Percentiles rank a stretch among this genome's conserved stretches.
These are phyloP conservation scores for Glycyrrhiza uralensis DNA, from an alignment of 306 rosid species.

Conservation along the genomic window DNA sequence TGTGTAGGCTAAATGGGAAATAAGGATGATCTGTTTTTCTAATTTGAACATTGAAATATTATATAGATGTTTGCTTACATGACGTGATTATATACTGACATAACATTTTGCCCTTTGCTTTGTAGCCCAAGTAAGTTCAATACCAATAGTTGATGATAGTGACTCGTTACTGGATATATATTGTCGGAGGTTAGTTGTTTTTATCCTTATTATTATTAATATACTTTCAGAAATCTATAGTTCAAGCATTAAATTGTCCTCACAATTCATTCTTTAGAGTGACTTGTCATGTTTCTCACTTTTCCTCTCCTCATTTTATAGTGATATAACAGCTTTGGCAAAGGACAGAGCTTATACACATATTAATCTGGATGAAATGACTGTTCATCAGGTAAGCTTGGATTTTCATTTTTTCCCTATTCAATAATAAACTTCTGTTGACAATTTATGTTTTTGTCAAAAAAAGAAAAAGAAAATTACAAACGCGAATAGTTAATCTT, in stretches of 20 bases:
- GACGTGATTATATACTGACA: neutral
- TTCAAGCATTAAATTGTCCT: slow-evolving; percentile 10
- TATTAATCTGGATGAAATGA: slow-evolving; percentile 90
- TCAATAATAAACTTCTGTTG: neutral
- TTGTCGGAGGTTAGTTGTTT: slow-evolving; percentile 87
- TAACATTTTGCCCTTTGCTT: slow-evolving; percentile 22
- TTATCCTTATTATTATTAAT: slow-evolving; percentile 1
- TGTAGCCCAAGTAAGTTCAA: slow-evolving; percentile 93
- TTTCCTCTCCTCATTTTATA: slow-evolving; percentile 33
- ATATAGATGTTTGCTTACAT: slow-evolving; percentile 15
- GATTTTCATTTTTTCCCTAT: neutral
- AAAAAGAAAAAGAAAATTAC: neutral
- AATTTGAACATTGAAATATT: slow-evolving; percentile 2
- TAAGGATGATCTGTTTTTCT: neutral
- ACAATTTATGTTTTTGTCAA: neutral
- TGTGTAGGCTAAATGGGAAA: slow-evolving; percentile 9
- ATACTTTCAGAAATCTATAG: neutral
- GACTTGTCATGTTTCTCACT: slow-evolving; percentile 19
- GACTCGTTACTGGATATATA: slow-evolving; percentile 91
- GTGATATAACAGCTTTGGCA: slow-evolving; percentile 99
- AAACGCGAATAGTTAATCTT: neutral
- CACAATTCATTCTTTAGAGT: slow-evolving; percentile 5
- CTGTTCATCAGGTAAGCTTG: slow-evolving; percentile 77
- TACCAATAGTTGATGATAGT: slow-evolving; percentile 92
- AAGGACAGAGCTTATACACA: slow-evolving; percentile 91